These are phyloP conservation scores for Aspergillus sp. DNA, from an alignment of 2,329 filamentous ascomycete species.

Conservation along the genomic window DNA sequence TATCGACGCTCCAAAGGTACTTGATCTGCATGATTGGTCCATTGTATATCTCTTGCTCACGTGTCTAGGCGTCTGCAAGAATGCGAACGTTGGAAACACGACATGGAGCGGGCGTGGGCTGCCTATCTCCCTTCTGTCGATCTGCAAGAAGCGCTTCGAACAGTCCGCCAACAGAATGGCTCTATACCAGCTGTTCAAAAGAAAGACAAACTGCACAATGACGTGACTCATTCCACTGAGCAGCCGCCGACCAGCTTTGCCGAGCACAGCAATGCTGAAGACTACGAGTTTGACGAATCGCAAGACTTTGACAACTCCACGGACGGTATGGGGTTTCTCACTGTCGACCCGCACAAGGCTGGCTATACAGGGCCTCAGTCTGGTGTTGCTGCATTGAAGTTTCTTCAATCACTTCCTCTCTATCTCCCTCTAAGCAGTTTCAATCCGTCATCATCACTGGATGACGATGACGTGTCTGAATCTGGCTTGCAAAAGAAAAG, in stretches of 20 bases:
- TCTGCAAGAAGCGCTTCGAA: conserved; percentile 10
- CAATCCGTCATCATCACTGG: conserved; percentile 10
- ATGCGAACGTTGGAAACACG: conserved; percentile 5
- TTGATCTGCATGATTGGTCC: no score
- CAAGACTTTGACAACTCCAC: conserved; percentile 16
- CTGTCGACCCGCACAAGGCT: conserved; percentile 12
- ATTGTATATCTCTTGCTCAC: no score
- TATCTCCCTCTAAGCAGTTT: conserved; percentile 13
- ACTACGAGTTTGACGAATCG: conserved; percentile 16
- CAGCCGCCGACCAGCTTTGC: conserved; percentile 10
- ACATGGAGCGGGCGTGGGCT: conserved; percentile 12
- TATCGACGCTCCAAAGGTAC: conserved; percentile 11
- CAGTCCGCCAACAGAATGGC: conserved; percentile 3
- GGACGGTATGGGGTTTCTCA: conserved; percentile 14
- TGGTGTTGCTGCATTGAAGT: conserved; percentile 12
- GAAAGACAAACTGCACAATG: conserved; percentile 5
- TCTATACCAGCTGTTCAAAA: not conserved
- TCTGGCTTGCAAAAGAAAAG: conserved; percentile 1
- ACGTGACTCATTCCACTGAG: conserved; percentile 11
- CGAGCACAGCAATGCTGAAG: conserved; percentile 14
- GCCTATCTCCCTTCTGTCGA: conserved; percentile 11
- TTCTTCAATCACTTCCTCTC: conserved; percentile 12
- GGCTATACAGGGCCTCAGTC: conserved; percentile 16
- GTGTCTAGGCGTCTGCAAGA: conserved; percentile 10
- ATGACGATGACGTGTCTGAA: conserved; percentile 7